Evolutionary conservation across 495 filamentous ascomycete species (phyloP).

Genomic region (Monascus purpureus): DNA sequence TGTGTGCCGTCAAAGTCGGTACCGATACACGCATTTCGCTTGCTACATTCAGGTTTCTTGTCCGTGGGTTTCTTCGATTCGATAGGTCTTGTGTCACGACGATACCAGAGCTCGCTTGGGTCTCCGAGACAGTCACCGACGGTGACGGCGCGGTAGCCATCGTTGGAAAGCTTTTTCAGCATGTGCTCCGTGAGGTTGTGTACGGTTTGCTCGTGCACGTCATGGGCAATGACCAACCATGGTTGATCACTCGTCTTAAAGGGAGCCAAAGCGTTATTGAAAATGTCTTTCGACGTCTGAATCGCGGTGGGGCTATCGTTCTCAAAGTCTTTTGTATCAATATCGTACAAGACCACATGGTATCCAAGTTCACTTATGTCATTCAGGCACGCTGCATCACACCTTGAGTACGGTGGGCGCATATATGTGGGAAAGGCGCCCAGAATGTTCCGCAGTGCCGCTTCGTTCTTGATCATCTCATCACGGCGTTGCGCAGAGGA

Average conservation of each 20-base stretch:
- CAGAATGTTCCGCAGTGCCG: slow-evolving; percentile 63
- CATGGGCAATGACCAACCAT: slow-evolving; percentile 63
- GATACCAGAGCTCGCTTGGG: slow-evolving; percentile 58
- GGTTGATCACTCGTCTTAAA: slow-evolving; percentile 28
- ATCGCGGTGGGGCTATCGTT: slow-evolving; percentile 46
- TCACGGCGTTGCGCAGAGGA: slow-evolving; percentile 40
- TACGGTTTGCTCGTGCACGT: slow-evolving; percentile 64
- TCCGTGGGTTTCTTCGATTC: too few species aligned
- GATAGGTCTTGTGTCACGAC: slow-evolving; percentile 17
- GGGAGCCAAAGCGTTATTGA: slow-evolving; percentile 36
- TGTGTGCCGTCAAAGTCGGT: too few species aligned
- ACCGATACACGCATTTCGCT: too few species aligned
- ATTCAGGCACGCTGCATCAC: slow-evolving; percentile 42
- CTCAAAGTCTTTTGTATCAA: slow-evolving; percentile 70
- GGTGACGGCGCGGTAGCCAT: slow-evolving; percentile 55
- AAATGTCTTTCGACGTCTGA: slow-evolving; percentile 60
- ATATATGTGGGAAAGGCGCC: slow-evolving; percentile 79
- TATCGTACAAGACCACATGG: slow-evolving; percentile 58
- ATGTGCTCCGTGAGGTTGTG: slow-evolving; percentile 67
- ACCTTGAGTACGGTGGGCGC: slow-evolving; percentile 70
- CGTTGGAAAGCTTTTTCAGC: slow-evolving; percentile 37
- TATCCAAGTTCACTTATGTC: slow-evolving; percentile 57
- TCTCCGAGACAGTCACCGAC: slow-evolving; percentile 68
- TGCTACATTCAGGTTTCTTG: too few species aligned
- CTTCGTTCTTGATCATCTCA: slow-evolving; percentile 68